Evolutionary conservation across 1,284 basidiomycete genomes (phyloP).

Genomic region (Naganishia liquefaciens): DNA sequence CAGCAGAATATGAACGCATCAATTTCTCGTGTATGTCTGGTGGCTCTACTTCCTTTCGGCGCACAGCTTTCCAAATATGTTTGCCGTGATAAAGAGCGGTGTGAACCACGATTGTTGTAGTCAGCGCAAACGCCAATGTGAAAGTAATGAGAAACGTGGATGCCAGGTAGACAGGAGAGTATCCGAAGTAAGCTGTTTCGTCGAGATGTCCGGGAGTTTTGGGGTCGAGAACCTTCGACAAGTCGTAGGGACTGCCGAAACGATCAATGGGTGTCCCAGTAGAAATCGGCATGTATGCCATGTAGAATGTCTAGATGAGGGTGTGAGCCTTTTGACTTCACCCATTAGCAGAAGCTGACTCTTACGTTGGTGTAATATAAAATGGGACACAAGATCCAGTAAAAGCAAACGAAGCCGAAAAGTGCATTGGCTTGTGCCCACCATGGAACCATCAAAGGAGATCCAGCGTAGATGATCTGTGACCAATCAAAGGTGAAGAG

Average conservation of each 20-base stretch:
- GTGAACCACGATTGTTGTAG: conserved; percentile 84
- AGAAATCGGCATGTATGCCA: conserved; percentile 81
- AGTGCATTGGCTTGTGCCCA: conserved; percentile 94
- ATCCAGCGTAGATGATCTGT: conserved; percentile 84
- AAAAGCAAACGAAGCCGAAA: conserved; percentile 81
- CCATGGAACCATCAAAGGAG: conserved; percentile 92
- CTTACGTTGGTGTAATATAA: conserved; percentile 88
- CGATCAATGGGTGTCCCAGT: conserved; percentile 71
- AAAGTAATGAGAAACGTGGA: conserved; percentile 87
- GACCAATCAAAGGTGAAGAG: conserved; percentile 94
- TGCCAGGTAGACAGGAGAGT: conserved; percentile 89
- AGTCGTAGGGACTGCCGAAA: conserved; percentile 74
- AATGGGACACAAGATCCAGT: conserved; percentile 84
- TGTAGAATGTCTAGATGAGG: conserved; percentile 68
- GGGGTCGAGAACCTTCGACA: conserved; percentile 65
- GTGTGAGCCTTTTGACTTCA: neutral
- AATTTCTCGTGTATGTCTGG: conserved; percentile 96
- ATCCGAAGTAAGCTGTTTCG: conserved; percentile 71
- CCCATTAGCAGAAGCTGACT: conserved; percentile 33
- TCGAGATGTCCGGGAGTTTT: conserved; percentile 63
- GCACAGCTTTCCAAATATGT: conserved; percentile 71
- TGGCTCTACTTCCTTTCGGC: conserved; percentile 71
- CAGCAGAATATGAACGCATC: conserved; percentile 90
- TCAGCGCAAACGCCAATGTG: conserved; percentile 79
- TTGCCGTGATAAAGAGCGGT: conserved; percentile 86